phyloP scores from a whole-genome alignment of 2,329 filamentous ascomycete species.

The Colletotrichum sp. region DNA sequence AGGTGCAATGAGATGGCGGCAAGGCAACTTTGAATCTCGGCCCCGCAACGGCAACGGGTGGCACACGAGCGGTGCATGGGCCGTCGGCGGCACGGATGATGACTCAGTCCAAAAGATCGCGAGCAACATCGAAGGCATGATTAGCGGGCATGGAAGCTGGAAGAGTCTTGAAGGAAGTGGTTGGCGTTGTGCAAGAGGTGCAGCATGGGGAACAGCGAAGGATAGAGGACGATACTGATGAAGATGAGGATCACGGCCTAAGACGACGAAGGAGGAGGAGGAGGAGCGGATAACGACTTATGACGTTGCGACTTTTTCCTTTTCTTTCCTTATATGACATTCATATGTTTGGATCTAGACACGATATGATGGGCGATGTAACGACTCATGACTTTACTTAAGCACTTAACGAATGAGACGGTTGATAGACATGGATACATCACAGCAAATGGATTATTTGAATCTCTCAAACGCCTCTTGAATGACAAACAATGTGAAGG shows the following conservation, averaged over 20 bases:
- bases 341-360: not conserved
- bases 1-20: conserved; percentile 31
- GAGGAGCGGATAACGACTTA: conserved; percentile 21
- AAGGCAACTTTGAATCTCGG: conserved; percentile 47
- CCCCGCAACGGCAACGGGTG: conserved; percentile 34
- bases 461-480: not conserved
- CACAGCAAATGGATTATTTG: not conserved
- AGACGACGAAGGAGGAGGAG: conserved; percentile 4
- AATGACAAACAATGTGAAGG: not conserved
- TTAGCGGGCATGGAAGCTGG: conserved; percentile 35
- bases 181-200: conserved; percentile 24
- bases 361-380: conserved; percentile 2
- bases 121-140: conserved; percentile 35
- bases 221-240: conserved; percentile 23
- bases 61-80: conserved; percentile 47
- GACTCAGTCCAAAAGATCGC: conserved; percentile 44
- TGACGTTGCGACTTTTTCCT: not conserved
- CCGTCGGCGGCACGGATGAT: conserved; percentile 46
- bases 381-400: conserved; percentile 8
- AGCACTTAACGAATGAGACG: not conserved
- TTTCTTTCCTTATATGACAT: not conserved
- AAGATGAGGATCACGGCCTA: conserved; percentile 16
- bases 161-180: conserved; percentile 31
- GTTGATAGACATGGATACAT: not conserved
- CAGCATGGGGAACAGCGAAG: conserved; percentile 9